Base-by-base conservation (phyloP, 208 protist genomes). In the Chromosphaera perkinsii region DNA sequence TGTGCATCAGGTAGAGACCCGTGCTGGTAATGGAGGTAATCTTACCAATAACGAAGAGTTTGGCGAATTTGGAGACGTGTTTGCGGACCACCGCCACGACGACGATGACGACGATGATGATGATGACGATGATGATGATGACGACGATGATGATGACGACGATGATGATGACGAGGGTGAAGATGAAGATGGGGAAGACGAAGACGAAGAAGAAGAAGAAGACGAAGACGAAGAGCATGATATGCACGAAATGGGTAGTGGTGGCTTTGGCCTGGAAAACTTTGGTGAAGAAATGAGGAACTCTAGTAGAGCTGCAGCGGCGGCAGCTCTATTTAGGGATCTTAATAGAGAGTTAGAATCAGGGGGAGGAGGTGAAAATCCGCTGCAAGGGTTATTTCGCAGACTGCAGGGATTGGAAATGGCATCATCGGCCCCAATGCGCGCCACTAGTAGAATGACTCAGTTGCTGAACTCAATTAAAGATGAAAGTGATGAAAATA, bases 201-300 rank as follows among this genome's bases (percentile, higher is more conserved):
- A 56, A 20, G 12, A 56, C 9, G 51, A 20, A 24, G 59, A 39
- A 24, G 59, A 51, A 24, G 35, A 57, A n/a, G 59, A 66, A 27
- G 59, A 66, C 5, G 42, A 40, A 20, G 59, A 57, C 7, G 14
- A 66, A 5, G 31, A 10, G n/a, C 4, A 5, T 33, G 36, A 51
- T 24, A 51, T 27, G n/a, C 48, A 29, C 48, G 14, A 5, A 31
- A 5, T 5, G 20, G 48, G 48, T 10, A 29, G 14, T n/a, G 5
- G 20, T 54, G n/a, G n/a, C 27, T 24, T 9, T 14, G 7, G 10
- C 39, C 27, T n/a, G 40, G 40, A 58, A 26, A 5, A 26, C 12
- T 12, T 56, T 66, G 36, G 40, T 3, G 22, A 20, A 45, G 10
- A 56, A 10, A 66, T 35, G 20, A 14, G 37, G 12, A 29, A 20